These are phyloP conservation scores for Mrakia blollopis DNA, from an alignment of 768 basidiomycete genomes.

Conservation along the genomic window DNA sequence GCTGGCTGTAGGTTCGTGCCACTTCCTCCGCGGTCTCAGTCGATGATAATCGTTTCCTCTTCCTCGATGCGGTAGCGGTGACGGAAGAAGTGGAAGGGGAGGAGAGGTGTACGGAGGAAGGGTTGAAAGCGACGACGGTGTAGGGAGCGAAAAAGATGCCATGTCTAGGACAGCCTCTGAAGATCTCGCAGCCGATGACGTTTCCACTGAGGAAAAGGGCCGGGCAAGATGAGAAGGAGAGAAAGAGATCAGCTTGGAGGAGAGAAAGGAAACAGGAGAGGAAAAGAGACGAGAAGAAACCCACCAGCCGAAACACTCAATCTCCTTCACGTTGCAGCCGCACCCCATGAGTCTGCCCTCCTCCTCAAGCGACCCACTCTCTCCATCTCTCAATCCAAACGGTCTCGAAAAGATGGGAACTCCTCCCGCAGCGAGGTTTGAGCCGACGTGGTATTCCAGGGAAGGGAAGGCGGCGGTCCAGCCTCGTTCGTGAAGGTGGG, in stretches of 20 bases:
- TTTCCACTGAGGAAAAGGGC: background rate
- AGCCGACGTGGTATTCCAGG: background rate
- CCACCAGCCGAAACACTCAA: background rate
- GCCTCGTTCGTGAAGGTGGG: background rate
- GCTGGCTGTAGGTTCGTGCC: too few species aligned
- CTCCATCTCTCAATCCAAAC: background rate
- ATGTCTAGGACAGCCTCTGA: background rate
- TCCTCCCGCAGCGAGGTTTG: background rate
- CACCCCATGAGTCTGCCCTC: background rate
- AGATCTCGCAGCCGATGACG: background rate
- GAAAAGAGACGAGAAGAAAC: background rate
- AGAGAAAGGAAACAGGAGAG: background rate
- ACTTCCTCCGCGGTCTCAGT: background rate
- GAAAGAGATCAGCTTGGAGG: background rate
- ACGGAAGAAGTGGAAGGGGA: background rate
- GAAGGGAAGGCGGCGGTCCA: background rate
- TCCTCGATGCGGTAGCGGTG: background rate
- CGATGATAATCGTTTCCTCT: background rate
- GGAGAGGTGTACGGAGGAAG: background rate
- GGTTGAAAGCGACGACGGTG: background rate
- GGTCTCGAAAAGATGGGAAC: background rate
- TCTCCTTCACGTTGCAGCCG: background rate
- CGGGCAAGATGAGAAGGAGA: background rate
- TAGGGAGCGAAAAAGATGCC: background rate
- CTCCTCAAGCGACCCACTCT: background rate